Conservation (phyloP, 2,329 filamentous ascomycete genomes). For the Paecilomyces formosus region DNA sequence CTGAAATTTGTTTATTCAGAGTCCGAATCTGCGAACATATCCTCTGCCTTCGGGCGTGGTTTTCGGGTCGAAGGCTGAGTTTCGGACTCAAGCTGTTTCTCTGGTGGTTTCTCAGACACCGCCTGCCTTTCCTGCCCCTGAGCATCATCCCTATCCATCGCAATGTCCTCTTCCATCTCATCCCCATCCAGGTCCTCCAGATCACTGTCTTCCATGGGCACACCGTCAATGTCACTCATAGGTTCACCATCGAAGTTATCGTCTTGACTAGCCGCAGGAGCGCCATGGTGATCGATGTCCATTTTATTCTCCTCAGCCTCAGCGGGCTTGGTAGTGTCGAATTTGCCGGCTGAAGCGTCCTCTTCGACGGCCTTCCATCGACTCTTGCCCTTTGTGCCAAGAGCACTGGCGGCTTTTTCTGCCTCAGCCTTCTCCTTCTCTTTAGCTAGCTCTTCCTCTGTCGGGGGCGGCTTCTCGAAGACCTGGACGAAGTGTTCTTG, state of each 20-base stretch:
- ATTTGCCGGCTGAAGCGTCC: slow-evolving; percentile 23
- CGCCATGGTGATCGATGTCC: slow-evolving; percentile 23
- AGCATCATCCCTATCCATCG: slow-evolving; percentile 21
- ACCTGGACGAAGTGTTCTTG: slow-evolving; percentile 63
- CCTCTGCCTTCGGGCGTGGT: slow-evolving; percentile 66
- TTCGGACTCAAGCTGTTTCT: slow-evolving; percentile 18
- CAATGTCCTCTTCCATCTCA: slow-evolving; percentile 23
- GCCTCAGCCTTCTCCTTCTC: slow-evolving; percentile 37
- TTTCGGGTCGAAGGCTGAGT: slow-evolving; percentile 33
- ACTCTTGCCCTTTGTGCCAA: slow-evolving; percentile 34
- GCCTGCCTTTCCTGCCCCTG: slow-evolving; percentile 13
- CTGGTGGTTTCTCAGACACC: slow-evolving; percentile 14
- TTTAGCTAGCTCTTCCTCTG: slow-evolving; percentile 35
- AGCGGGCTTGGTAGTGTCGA: slow-evolving; percentile 18
- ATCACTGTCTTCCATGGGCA: slow-evolving; percentile 42
- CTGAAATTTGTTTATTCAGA: slow-evolving; percentile 31
- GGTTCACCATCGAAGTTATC: slow-evolving; percentile 32
- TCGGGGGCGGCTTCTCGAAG: slow-evolving; percentile 64
- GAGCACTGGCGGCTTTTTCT: slow-evolving; percentile 27
- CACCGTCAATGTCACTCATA: slow-evolving; percentile 38
- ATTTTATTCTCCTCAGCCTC: slow-evolving; percentile 21
- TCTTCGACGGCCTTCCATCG: slow-evolving; percentile 42
- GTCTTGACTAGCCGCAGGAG: slow-evolving; percentile 34
- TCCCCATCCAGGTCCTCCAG: slow-evolving; percentile 45
- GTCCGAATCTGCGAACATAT: slow-evolving; percentile 81